Evolutionary conservation across 495 filamentous ascomycete genomes (phyloP).

Genomic region (Penicillium arizonense): DNA sequence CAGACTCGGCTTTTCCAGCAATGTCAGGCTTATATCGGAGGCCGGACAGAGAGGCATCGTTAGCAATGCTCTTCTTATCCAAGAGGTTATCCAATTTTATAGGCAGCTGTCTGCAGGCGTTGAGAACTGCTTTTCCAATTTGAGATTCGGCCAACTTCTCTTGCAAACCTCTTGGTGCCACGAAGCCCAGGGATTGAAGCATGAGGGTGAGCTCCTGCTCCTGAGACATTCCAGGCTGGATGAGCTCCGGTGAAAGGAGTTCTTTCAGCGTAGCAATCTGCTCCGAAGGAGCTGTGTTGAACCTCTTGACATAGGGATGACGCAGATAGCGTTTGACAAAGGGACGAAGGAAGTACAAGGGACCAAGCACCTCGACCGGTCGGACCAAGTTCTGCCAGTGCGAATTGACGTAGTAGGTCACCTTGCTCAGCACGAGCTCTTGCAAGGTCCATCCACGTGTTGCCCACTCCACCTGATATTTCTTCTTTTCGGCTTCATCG

Average conservation of each 20-base stretch:
- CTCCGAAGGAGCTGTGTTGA: neutral
- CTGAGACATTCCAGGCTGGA: neutral
- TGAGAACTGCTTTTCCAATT: constrained; percentile 5
- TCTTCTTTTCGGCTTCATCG: neutral
- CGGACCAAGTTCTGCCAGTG: constrained; percentile 34
- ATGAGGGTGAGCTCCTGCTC: neutral
- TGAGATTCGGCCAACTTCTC: neutral
- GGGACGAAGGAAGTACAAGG: constrained; percentile 38
- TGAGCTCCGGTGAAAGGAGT: neutral
- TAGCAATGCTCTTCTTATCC: neutral
- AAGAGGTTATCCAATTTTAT: neutral
- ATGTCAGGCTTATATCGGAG: no score
- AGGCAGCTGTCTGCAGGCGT: neutral
- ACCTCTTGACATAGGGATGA: constrained; percentile 10
- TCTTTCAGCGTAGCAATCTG: neutral
- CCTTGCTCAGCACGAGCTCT: constrained; percentile 48
- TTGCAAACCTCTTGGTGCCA: neutral
- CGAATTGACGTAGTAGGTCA: constrained; percentile 43
- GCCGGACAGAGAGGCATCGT: neutral
- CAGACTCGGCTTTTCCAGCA: no score
- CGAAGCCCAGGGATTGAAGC: constrained; percentile 3
- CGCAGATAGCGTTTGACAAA: constrained; percentile 31
- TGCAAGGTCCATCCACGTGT: constrained; percentile 48
- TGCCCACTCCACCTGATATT: constrained; percentile 29
- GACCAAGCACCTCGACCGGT: constrained; percentile 35